Conservation (phyloP, 202 grass and related monocot genomes). For the Panicum virgatum region DNA sequence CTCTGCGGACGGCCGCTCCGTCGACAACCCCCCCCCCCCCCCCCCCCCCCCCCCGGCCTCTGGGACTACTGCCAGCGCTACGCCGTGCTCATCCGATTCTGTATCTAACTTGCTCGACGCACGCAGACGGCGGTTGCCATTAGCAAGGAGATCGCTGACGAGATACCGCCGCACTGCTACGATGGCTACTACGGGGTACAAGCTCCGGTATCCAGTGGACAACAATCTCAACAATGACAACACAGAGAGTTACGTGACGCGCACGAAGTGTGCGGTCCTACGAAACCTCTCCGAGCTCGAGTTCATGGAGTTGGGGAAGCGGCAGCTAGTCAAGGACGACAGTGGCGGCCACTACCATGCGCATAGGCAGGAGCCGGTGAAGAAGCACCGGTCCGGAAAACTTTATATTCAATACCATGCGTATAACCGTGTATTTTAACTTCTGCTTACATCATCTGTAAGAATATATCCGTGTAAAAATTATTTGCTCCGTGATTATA, state of each 20-base stretch:
- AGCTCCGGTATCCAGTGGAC: slow-evolving; percentile 13
- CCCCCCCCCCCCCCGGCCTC: slow-evolving; percentile 34
- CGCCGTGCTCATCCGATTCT: neutral
- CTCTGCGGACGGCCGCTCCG: neutral
- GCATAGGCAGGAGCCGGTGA: neutral
- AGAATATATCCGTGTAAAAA: too few relatives aligned
- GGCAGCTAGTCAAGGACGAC: neutral
- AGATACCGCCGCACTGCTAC: slow-evolving; percentile 18
- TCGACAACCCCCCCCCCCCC: too few relatives aligned
- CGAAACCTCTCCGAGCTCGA: slow-evolving; percentile 2
- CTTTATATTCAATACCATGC: too few relatives aligned
- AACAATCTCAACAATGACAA: neutral
- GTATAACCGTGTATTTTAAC: too few relatives aligned
- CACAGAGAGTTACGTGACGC: fast-evolving
- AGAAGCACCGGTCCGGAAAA: neutral
- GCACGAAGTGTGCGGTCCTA: neutral
- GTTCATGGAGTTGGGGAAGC: neutral
- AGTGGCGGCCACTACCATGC: neutral
- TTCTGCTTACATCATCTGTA: too few relatives aligned
- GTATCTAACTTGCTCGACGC: neutral
- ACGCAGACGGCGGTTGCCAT: slow-evolving; percentile 36
- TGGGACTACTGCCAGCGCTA: too few relatives aligned
- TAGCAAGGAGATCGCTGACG: slow-evolving; percentile 28
- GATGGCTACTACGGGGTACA: slow-evolving; percentile 26
- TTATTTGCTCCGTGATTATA: too few relatives aligned